Evolutionary conservation across 2,329 filamentous ascomycete genomes (phyloP), one percentile per base, ranked within the genome.

Genomic region (Colletotrichum higginsianum): DNA sequence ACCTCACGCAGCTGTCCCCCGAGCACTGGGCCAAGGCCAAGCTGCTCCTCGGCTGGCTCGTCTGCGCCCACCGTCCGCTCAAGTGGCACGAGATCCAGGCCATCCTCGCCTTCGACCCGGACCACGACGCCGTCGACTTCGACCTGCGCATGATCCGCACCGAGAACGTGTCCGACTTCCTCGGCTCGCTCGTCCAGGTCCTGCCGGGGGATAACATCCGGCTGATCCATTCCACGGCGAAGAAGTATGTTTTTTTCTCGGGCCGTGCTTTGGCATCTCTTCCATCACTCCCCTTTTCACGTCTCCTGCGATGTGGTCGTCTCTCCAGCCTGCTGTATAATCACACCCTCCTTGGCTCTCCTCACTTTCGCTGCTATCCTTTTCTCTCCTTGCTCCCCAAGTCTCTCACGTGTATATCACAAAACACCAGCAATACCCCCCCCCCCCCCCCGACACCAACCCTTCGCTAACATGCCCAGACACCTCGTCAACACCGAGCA

Each of bases 81-180:
- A 81, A 81, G 64, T 81, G 79, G 79, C 77, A 84, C 62, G 84
- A 86, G 67, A 78, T 86, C 8, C 78, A 84, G 55, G 80, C 80
- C 7, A 78, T 80, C 9, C 73, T 82, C 11, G 76, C 80, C 2
- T 77, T 83, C 42, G 18, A 71, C 23, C 66, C 56, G 1, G 55
- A 21, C 2, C 42, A 12, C 0, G 61, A 74, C 1, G 64, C 61
- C 4, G 75, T 77, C 13, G 74, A 81, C 16, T 76, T 77, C 18
- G 42, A 75, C 11, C 60, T 64, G 1, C 57, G 57, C 0, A 71
- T 60, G 57, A 74, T 84, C 2, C 71, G 73, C 0, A 23, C 2
- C 15, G 55, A 76, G 0, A 74, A 81, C 49, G 73, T 80, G 2
- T 76, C 77, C 40, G 76, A 81, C 2, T 70, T 82, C 13, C 80